Evolutionary conservation across 139 green algal genomes (phyloP).

Genomic region (Zygnema cylindricum): DNA sequence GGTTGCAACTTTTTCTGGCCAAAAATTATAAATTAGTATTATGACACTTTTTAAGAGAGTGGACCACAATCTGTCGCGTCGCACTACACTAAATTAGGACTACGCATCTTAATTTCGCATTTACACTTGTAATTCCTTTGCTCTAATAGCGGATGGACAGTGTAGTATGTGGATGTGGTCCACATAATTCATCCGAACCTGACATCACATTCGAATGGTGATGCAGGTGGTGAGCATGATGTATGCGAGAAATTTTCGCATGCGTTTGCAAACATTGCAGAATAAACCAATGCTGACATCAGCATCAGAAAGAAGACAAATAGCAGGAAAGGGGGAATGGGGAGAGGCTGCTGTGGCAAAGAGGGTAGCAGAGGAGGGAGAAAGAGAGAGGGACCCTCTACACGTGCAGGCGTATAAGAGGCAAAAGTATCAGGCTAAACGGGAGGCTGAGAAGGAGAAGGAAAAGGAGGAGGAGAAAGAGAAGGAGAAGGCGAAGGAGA

Average conservation of each 20-base stretch:
- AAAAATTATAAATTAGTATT: too few species aligned
- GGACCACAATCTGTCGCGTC: too few species aligned
- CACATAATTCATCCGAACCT: too few species aligned
- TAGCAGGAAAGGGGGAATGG: background rate
- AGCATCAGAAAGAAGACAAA: background rate
- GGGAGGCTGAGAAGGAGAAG: background rate
- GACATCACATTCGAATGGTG: too few species aligned
- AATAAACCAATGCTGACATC: background rate
- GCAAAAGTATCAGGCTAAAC: background rate
- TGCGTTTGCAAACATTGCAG: background rate
- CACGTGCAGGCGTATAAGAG: conserved; percentile 17
- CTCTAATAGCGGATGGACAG: too few species aligned
- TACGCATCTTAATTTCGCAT: too few species aligned
- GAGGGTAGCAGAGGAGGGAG: background rate
- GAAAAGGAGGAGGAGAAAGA: background rate
- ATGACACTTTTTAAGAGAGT: too few species aligned
- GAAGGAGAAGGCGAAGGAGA: background rate
- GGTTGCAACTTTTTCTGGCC: too few species aligned
- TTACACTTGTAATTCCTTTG: too few species aligned
- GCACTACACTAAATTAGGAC: too few species aligned
- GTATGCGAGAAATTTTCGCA: background rate
- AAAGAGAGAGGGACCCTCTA: background rate
- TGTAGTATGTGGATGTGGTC: too few species aligned
- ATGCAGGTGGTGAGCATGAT: conserved; percentile 20
- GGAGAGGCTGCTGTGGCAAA: background rate